Base-by-base conservation (phyloP, 495 filamentous ascomycete genomes). In the Darksidea phi region DNA sequence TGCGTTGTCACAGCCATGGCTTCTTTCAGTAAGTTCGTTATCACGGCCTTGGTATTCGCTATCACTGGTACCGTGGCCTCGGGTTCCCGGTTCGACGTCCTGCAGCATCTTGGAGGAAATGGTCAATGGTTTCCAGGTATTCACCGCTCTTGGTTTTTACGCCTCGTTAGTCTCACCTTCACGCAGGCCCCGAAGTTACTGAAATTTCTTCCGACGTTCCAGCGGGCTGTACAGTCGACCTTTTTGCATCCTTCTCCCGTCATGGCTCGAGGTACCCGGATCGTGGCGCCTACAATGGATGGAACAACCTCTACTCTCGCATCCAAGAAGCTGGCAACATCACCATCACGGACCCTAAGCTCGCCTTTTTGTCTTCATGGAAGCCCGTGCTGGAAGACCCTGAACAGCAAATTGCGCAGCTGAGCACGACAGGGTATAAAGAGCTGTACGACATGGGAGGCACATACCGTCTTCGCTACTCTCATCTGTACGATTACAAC, bases 181-280 rank as follows among this genome's bases (percentile, higher is more conserved):
- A 5, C 23, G 8, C 11, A 37, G 81, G 80, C 73, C 80, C 81
- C n/a, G 78, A 83, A 67, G 73, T 83, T 51, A 78, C 80, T 61
- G 72, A 71, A 6, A 79, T 84, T 43, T 74, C 74, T 1, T 70
- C 76, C 28, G 71, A 75, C 13, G 71, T 79, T 25, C 81, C 82
- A 18, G 67, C 76, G 13, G 73, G 73, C 34, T 85, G 82, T 58
- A 72, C 72, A 6, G 78, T 84, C n/a, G 76, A 83, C 45, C 77
- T 79, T 58, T 81, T 77, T 21, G 77, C 77, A 24, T 84, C 82
- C 61, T 64, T 80, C 32, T 75, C 77, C 25, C 77, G 82, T 51
- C 83, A 84, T 64, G 83, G 82, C 18, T 82, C 78, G 61, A 72
- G 83, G 52, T 84, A 77, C 51, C 82, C 81, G 13, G 82, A 84